These are phyloP conservation scores for Cyphellophora attinorum DNA, from an alignment of 2,329 filamentous ascomycete species.

Conservation along the genomic window DNA sequence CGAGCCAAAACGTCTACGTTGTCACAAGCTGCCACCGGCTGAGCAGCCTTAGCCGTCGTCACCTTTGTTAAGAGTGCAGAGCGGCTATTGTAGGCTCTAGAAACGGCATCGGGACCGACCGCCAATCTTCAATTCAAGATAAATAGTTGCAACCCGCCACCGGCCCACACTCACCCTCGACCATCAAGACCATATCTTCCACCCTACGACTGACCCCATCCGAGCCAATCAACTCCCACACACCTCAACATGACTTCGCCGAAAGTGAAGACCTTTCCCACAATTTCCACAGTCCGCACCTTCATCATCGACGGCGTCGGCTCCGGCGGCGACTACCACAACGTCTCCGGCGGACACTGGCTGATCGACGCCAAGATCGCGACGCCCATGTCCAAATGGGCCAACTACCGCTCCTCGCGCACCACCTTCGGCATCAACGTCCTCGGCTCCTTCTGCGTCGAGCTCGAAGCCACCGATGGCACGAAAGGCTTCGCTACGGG, in stretches of 20 bases:
- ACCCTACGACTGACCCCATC: no score
- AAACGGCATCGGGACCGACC: no score
- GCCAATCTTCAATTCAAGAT: neutral
- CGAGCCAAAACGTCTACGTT: no score
- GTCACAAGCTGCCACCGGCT: no score
- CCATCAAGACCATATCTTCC: no score
- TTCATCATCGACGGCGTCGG: constrained; percentile 38
- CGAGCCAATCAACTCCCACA: neutral
- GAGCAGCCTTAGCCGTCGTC: no score
- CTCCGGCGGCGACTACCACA: constrained; percentile 62
- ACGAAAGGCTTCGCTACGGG: constrained; percentile 92
- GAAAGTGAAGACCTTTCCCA: constrained; percentile 26
- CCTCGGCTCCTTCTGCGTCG: constrained; percentile 80
- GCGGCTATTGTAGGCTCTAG: no score
- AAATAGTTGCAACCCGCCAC: neutral
- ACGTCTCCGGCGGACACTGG: constrained; percentile 61
- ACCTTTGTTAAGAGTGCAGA: no score
- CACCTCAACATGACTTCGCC: neutral
- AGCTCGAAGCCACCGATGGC: constrained; percentile 80
- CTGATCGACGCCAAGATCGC: constrained; percentile 86
- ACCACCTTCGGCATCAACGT: constrained; percentile 96
- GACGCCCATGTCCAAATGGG: constrained; percentile 83
- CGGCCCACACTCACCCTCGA: no score
- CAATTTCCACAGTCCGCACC: constrained; percentile 35
- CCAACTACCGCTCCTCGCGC: constrained; percentile 75